A percentile compares a stretch with the other conserved stretches of the same genome.
These are phyloP conservation scores for Suillus fuscotomentosus DNA, from an alignment of 768 basidiomycete genomes.

Conservation along the genomic window DNA sequence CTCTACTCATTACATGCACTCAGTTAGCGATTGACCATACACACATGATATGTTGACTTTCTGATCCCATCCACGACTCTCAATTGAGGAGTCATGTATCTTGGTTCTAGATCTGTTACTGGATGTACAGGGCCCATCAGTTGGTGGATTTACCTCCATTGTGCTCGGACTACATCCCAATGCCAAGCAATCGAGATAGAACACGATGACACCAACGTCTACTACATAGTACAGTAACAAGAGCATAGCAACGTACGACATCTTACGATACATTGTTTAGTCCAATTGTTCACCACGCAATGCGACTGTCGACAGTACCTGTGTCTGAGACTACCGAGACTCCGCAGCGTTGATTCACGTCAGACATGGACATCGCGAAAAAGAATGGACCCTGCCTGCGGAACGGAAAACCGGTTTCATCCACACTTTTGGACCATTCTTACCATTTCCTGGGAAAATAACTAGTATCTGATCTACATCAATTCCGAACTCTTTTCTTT, in stretches of 20 bases:
- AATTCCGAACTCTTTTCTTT: no score
- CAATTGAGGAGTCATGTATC: not conserved
- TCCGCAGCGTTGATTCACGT: not conserved
- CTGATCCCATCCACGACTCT: not conserved
- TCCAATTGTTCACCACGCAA: not conserved
- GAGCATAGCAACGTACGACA: not conserved
- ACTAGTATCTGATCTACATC: not conserved
- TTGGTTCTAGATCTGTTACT: not conserved
- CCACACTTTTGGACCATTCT: no score
- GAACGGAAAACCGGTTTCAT: no score
- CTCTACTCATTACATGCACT: not conserved
- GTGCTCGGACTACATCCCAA: not conserved
- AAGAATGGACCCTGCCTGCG: no score
- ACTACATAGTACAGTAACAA: not conserved
- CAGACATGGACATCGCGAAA: no score
- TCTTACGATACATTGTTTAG: not conserved
- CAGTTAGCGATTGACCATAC: not conserved
- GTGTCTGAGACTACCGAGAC: not conserved
- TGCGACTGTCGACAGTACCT: not conserved
- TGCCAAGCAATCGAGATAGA: not conserved
- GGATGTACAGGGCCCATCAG: no score
- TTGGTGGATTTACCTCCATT: not conserved
- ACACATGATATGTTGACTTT: not conserved
- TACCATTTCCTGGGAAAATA: not conserved
- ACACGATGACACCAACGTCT: not conserved